Conservation (phyloP, 768 basidiomycete species). For the Agaricus blazei region DNA sequence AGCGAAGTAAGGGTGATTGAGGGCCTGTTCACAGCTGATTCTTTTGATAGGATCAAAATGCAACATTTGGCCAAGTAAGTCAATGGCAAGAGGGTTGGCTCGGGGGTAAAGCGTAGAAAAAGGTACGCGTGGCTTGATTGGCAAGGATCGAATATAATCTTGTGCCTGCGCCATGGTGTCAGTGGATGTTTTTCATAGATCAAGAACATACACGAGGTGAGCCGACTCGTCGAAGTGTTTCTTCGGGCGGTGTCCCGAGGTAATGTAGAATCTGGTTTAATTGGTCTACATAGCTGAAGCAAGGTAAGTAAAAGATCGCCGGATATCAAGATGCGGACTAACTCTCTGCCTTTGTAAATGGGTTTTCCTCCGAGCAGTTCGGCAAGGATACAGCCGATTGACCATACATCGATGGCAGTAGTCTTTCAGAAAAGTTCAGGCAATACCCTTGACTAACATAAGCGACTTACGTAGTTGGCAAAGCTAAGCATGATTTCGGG, state of each 20-base stretch:
- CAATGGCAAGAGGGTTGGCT: conserved; percentile 91
- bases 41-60: conserved; percentile 96
- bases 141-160: conserved; percentile 96
- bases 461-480: conserved; percentile 75
- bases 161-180: conserved; percentile 57
- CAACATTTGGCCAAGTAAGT: conserved; percentile 85
- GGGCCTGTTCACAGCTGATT: conserved; percentile 92
- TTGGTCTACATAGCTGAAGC: conserved; percentile 88
- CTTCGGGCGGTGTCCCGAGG: conserved; percentile 96
- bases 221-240: conserved; percentile 92
- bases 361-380: conserved; percentile 92
- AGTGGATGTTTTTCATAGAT: neutral
- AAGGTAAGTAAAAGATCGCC: conserved; percentile 7
- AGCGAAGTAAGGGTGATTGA: conserved; percentile 90
- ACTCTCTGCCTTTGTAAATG: conserved; percentile 97
- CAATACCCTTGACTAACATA: neutral
- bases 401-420: conserved; percentile 94
- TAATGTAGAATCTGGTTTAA: conserved; percentile 97
- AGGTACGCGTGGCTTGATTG: conserved; percentile 92
- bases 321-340: conserved; percentile 21
- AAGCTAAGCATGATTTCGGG: conserved; percentile 99
- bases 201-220: conserved; percentile 71
- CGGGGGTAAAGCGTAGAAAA: conserved; percentile 91
- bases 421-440: conserved; percentile 41
- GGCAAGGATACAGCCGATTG: conserved; percentile 91